Base-by-base conservation (phyloP, 257 asterid genomes). In the Solanum piurae region DNA sequence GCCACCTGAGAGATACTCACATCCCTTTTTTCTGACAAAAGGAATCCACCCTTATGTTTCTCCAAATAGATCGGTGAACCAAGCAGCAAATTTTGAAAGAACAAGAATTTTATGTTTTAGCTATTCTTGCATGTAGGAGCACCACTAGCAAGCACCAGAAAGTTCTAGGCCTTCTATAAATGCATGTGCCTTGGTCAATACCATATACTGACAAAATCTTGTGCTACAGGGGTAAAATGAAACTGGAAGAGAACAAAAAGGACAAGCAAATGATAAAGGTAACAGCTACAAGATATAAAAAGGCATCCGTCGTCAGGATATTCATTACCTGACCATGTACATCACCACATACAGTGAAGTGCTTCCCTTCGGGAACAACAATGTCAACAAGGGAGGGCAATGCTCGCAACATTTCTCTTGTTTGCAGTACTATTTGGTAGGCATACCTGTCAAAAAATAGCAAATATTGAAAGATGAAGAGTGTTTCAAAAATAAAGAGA, bases 291-390 rank as follows among this genome's bases (percentile, higher is more conserved):
- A 80, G 68, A 42, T 18, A 18, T 46, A 80, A 29, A 16, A 46
- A 80, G 85, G 86, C 84, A 84, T 33, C 77, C 2, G 13, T 23
- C 69, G 73, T 37, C 44, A 86, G 25, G 33, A 88, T 76, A 87
- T 83, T 79, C 86, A 91, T 90, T 95, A 97, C 99, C 99, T 97
- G 99, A 37, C 99, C 99, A 94, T 97, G 99, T 73, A 97, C 99
- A 90, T 97, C 99, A 88, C 99, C 99, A 72, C 99, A 97, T 33
- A 97, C 99, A 64, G 98, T 97, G 94, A 97, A 93, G 90, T 93
- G 98, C 71, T 97, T 96, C 87, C 99, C 98, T 34, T 89, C 91
- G 66, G 98, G 95, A 82, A 97, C 97, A 87, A 88, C 91, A 73
- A 97, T 94, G 91, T 96, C 99, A 73, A 97, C 98, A 84, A 97